These are phyloP conservation scores for Waltergamsia citrina DNA, from an alignment of 2,329 filamentous ascomycete species.

Conservation along the genomic window DNA sequence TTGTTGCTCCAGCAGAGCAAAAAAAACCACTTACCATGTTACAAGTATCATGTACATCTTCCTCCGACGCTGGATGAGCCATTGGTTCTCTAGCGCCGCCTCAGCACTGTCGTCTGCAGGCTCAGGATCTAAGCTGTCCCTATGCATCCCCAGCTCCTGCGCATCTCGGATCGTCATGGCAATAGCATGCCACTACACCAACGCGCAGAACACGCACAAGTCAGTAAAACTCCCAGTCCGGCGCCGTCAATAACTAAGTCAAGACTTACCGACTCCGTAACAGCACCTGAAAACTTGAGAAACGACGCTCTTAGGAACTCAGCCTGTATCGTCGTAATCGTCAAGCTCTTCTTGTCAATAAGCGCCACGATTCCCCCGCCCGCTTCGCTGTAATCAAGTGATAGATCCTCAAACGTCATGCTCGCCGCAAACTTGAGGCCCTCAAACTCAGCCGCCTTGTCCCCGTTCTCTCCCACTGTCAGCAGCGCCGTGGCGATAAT, in stretches of 20 bases:
- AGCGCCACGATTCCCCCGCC: slow-evolving; percentile 42
- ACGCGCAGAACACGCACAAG: background rate
- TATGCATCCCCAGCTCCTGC: slow-evolving; percentile 52
- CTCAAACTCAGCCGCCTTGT: slow-evolving; percentile 30
- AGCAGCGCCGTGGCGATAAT: slow-evolving; percentile 45
- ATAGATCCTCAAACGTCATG: slow-evolving; percentile 52
- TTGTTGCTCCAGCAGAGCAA: background rate
- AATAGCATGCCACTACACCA: slow-evolving; percentile 41
- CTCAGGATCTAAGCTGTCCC: slow-evolving; percentile 40
- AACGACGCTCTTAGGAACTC: slow-evolving; percentile 47
- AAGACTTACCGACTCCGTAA: slow-evolving; percentile 42
- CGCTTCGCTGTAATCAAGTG: slow-evolving; percentile 50
- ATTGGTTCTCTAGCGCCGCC: slow-evolving; percentile 44
- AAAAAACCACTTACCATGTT: slow-evolving; percentile 17
- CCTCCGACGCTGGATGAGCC: slow-evolving; percentile 46
- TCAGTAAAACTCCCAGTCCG: too few relatives aligned
- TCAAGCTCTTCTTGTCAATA: slow-evolving; percentile 47
- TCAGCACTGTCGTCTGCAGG: slow-evolving; percentile 34
- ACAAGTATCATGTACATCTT: slow-evolving; percentile 47
- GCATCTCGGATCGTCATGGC: slow-evolving; percentile 50
- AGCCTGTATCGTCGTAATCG: slow-evolving; percentile 45
- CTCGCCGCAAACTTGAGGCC: slow-evolving; percentile 47
- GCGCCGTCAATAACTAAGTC: too few relatives aligned
- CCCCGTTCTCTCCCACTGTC: slow-evolving; percentile 20
- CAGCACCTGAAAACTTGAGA: slow-evolving; percentile 48